These are phyloP conservation scores for Populus hybrid DNA, from an alignment of 441 rosid species.

Conservation along the genomic window DNA sequence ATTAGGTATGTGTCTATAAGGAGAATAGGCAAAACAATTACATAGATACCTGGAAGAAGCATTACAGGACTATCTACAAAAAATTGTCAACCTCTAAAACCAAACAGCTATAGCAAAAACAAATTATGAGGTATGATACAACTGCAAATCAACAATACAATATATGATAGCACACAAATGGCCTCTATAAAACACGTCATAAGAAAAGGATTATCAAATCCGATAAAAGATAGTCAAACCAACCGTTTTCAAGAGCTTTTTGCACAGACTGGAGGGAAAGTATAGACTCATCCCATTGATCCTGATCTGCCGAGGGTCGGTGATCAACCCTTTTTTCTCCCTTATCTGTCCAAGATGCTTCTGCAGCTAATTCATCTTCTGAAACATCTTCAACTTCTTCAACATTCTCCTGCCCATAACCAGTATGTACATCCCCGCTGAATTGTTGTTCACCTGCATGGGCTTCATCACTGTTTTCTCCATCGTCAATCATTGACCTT, in stretches of 20 bases:
- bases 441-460: slow-evolving; percentile 37
- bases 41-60: neutral
- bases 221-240: slow-evolving; percentile 16
- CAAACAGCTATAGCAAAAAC: neutral
- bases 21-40: neutral
- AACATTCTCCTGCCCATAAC: slow-evolving; percentile 34
- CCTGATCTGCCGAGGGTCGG: slow-evolving; percentile 31
- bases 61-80: neutral
- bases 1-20: neutral
- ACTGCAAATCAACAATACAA: neutral
- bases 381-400: slow-evolving; percentile 41
- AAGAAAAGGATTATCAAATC: slow-evolving; percentile 10
- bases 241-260: slow-evolving; percentile 73
- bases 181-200: neutral
- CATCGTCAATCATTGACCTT: slow-evolving; percentile 42
- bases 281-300: slow-evolving; percentile 55
- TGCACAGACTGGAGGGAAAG: slow-evolving; percentile 52
- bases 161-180: neutral
- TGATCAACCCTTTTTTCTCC: slow-evolving; percentile 42
- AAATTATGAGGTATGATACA: neutral
- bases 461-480: slow-evolving; percentile 54
- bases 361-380: slow-evolving; percentile 46
- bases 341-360: slow-evolving; percentile 45
- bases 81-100: neutral
- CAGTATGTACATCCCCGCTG: slow-evolving; percentile 38